Conservation (phyloP, 805 yeast genomes). For the Candida orba region DNA sequence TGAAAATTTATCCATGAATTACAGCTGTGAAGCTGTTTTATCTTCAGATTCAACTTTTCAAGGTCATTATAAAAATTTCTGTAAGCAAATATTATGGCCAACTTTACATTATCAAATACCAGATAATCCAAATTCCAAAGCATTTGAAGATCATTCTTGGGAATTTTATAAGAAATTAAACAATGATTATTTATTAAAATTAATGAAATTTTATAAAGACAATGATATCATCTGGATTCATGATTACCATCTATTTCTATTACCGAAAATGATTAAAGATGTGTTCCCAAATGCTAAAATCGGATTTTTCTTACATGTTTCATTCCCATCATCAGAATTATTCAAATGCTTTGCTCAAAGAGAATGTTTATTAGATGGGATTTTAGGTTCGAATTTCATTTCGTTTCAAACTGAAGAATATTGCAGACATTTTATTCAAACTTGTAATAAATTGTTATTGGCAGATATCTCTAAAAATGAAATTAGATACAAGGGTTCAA, state of each 20-base stretch:
- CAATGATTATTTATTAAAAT: slow-evolving; percentile 69
- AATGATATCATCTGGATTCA: slow-evolving; percentile 89
- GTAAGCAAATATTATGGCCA: slow-evolving; percentile 96
- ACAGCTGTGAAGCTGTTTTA: slow-evolving; percentile 56
- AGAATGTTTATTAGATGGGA: slow-evolving; percentile 64
- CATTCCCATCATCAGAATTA: slow-evolving; percentile 94
- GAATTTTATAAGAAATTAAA: slow-evolving; percentile 70
- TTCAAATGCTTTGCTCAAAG: slow-evolving; percentile 92
- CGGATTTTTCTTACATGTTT: slow-evolving; percentile 87
- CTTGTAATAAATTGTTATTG: slow-evolving; percentile 74
- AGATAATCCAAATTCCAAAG: slow-evolving; percentile 87
- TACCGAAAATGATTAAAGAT: slow-evolving; percentile 77
- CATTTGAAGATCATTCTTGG: slow-evolving; percentile 96
- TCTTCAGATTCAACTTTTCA: slow-evolving; percentile 75
- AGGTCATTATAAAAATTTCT: slow-evolving; percentile 87
- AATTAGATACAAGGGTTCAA: slow-evolving; percentile 51
- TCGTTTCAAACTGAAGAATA: slow-evolving; percentile 91
- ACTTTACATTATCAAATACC: slow-evolving; percentile 91
- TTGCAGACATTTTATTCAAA: slow-evolving; percentile 88
- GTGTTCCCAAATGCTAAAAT: slow-evolving; percentile 76
- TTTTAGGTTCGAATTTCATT: slow-evolving; percentile 82
- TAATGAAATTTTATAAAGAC: slow-evolving; percentile 57
- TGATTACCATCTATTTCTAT: slow-evolving; percentile 84
- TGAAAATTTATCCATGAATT: slow-evolving; percentile 36
- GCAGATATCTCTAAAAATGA: slow-evolving; percentile 71